Evolutionary conservation across 2,329 filamentous ascomycete genomes (phyloP).

Genomic region (Trichoderma gracile): DNA sequence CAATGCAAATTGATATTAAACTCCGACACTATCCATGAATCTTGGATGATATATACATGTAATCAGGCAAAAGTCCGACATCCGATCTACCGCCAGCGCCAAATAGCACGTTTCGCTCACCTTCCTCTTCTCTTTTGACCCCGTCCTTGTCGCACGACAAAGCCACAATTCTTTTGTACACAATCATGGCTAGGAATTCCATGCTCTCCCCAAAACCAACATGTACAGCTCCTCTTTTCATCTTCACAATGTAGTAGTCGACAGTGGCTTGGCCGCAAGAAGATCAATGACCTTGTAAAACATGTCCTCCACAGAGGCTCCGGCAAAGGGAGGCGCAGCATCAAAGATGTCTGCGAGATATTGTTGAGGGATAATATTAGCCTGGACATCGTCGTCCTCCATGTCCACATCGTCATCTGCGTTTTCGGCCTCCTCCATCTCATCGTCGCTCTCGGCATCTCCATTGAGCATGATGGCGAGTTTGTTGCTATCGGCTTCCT

Average conservation of each 20-base stretch:
- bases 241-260: conserved; percentile 29
- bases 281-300: conserved; percentile 68
- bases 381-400: conserved; percentile 52
- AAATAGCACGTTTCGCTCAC: conserved; percentile 1
- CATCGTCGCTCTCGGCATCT: conserved; percentile 47
- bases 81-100: conserved; percentile 11
- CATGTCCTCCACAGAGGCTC: conserved; percentile 72
- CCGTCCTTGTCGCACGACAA: not conserved
- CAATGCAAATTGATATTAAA: conserved; percentile 1
- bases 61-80: conserved; percentile 4
- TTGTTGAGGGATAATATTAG: conserved; percentile 66
- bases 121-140: not conserved
- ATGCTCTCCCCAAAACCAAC: not conserved
- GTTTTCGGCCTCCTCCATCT: conserved; percentile 39
- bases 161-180: not conserved
- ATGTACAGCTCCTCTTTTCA: not conserved
- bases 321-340: conserved; percentile 65
- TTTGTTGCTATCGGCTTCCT: conserved; percentile 34
- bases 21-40: not conserved
- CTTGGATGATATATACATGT: conserved; percentile 17
- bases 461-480: conserved; percentile 40
- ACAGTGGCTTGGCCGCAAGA: conserved; percentile 58
- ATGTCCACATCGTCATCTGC: conserved; percentile 48
- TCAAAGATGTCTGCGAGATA: conserved; percentile 71
- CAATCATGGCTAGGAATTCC: not conserved